Conservation (phyloP, 1,284 basidiomycete genomes). For the Ustanciosporium gigantosporum region DNA sequence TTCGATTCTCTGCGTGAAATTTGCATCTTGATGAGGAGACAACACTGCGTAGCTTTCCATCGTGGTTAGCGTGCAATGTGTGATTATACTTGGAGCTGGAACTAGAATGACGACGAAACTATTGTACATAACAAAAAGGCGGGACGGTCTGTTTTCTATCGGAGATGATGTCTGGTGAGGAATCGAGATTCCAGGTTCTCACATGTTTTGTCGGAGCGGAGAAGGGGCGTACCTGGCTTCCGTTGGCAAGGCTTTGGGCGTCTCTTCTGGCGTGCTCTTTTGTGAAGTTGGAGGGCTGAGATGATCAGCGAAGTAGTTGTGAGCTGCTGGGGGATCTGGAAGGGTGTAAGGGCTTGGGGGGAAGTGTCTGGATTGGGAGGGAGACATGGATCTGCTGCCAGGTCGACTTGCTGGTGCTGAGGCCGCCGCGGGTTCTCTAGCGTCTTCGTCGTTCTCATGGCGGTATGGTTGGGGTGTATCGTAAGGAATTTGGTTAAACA, state of each 20-base stretch:
- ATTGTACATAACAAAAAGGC: no score
- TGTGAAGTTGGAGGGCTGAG: background rate
- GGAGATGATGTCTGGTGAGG: no score
- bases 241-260: slow-evolving; percentile 10
- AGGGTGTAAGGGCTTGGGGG: slow-evolving; percentile 42
- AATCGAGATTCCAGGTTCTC: no score
- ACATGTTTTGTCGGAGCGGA: slow-evolving; percentile 24
- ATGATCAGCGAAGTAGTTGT: slow-evolving; percentile 46
- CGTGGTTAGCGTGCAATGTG: no score
- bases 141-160: no score
- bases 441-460: slow-evolving; percentile 39
- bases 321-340: slow-evolving; percentile 42
- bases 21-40: no score
- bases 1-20: no score
- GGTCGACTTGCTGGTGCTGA: slow-evolving; percentile 1
- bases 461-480: slow-evolving; percentile 59
- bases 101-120: no score
- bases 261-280: slow-evolving; percentile 4
- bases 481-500: slow-evolving; percentile 59
- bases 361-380: slow-evolving; percentile 6
- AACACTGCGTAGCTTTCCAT: no score
- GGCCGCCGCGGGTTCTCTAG: background rate
- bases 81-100: no score
- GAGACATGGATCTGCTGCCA: slow-evolving; percentile 3
- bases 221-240: slow-evolving; percentile 12